phyloP scores from a whole-genome alignment of 192 early-diverging fungal species.

The Backusella australiensis region DNA sequence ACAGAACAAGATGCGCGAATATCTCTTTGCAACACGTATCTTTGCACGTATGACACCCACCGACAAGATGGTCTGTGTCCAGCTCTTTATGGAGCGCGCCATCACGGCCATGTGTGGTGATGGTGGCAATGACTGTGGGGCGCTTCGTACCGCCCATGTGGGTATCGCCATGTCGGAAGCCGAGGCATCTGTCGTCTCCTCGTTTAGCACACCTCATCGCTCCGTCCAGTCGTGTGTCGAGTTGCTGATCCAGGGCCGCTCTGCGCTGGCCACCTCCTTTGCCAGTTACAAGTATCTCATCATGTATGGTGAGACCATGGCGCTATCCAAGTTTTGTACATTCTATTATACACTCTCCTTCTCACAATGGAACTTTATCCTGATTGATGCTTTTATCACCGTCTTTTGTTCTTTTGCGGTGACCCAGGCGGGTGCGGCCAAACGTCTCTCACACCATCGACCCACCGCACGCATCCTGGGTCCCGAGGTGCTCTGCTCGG shows the following conservation, averaged over 20 bases:
- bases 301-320: constrained; percentile 59
- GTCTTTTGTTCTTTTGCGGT: constrained; percentile 46
- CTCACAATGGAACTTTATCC: constrained; percentile 58
- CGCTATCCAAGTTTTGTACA: constrained; percentile 46
- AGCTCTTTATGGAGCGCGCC: constrained; percentile 53
- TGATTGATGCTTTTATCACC: constrained; percentile 64
- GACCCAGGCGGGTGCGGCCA: constrained; percentile 45
- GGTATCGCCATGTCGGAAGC: constrained; percentile 64
- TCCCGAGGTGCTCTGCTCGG: constrained; percentile 57
- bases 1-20: constrained; percentile 31
- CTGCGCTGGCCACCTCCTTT: constrained; percentile 63
- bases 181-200: constrained; percentile 60
- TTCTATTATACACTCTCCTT: constrained; percentile 65
- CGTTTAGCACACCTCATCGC: constrained; percentile 49
- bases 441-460: constrained; percentile 40
- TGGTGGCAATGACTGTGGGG: constrained; percentile 68
- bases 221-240: constrained; percentile 53
- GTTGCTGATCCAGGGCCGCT: constrained; percentile 55
- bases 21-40: constrained; percentile 48
- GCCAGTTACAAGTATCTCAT: constrained; percentile 61
- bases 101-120: constrained; percentile 71
- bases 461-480: constrained; percentile 68
- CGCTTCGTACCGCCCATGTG: constrained; percentile 59
- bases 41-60: constrained; percentile 60
- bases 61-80: constrained; percentile 55